A percentile compares a stretch with the other conserved stretches of the same genome.
Conservation (phyloP, 805 yeast species). For the Wickerhamiella cacticola region DNA sequence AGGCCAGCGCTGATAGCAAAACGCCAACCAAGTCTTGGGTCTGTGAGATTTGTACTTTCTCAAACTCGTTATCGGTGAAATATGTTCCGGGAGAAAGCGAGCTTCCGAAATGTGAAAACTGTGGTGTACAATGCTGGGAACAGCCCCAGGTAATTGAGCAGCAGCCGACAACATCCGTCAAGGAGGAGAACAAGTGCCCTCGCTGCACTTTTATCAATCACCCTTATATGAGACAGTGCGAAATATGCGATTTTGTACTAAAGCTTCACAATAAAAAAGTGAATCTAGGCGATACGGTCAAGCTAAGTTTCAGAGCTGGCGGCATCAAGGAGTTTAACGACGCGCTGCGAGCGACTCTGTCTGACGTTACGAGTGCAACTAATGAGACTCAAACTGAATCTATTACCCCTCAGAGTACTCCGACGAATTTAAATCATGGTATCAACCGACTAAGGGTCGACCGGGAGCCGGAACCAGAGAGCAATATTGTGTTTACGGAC, state of each 20-base stretch:
- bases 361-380: too few species aligned
- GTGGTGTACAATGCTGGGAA: slow-evolving; percentile 44
- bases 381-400: too few species aligned
- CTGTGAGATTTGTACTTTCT: slow-evolving; percentile 79
- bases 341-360: slow-evolving; percentile 21
- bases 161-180: slow-evolving; percentile 8
- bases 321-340: slow-evolving; percentile 48
- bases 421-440: background rate
- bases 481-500: slow-evolving; percentile 63
- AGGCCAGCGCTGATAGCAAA: slow-evolving; percentile 6
- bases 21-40: slow-evolving; percentile 43
- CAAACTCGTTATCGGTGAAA: slow-evolving; percentile 36
- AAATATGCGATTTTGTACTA: slow-evolving; percentile 66
- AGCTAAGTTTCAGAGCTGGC: slow-evolving; percentile 63
- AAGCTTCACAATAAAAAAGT: slow-evolving; percentile 23
- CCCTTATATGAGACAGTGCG: slow-evolving; percentile 65
- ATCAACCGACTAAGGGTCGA: background rate
- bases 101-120: slow-evolving; percentile 42
- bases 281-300: slow-evolving; percentile 29
- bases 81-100: slow-evolving; percentile 25
- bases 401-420: background rate
- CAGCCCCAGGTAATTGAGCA: background rate
- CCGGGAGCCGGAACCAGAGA: slow-evolving; percentile 34
- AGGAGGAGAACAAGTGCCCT: slow-evolving; percentile 32
- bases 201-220: slow-evolving; percentile 76